Evolutionary conservation across 2,329 filamentous ascomycete species (phyloP).

Genomic region (Colletotrichum orbiculare): DNA sequence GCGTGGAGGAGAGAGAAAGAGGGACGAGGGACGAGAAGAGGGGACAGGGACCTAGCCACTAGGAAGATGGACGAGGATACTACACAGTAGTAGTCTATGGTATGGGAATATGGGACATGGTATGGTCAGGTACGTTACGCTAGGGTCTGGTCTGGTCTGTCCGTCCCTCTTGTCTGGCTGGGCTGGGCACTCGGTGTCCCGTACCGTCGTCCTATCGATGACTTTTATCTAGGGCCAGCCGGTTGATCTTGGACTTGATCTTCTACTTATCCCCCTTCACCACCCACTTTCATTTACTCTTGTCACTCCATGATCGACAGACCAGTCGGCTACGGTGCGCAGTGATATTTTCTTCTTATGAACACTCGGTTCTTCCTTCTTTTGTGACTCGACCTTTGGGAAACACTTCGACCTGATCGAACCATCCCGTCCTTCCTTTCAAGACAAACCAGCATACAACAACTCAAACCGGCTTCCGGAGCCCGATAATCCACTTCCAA

Average conservation of each 20-base stretch:
- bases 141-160: slow-evolving; percentile 38
- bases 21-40: slow-evolving; percentile 39
- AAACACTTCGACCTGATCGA: slow-evolving; percentile 48
- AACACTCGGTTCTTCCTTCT: slow-evolving; percentile 62
- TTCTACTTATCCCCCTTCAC: slow-evolving; percentile 64
- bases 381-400: slow-evolving; percentile 58
- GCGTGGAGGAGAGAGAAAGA: slow-evolving; percentile 50
- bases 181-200: slow-evolving; percentile 30
- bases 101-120: no score
- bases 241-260: slow-evolving; percentile 53
- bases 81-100: no score
- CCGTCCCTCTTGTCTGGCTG: neutral
- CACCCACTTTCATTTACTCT: slow-evolving; percentile 50
- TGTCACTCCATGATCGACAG: slow-evolving; percentile 60
- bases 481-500: slow-evolving; percentile 42
- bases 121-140: slow-evolving; percentile 38
- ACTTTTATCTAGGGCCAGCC: slow-evolving; percentile 50
- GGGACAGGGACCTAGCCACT: slow-evolving; percentile 30
- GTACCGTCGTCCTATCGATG: slow-evolving; percentile 46
- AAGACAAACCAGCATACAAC: slow-evolving; percentile 40
- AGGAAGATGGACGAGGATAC: neutral
- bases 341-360: slow-evolving; percentile 60
- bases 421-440: slow-evolving; percentile 58
- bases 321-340: slow-evolving; percentile 55
- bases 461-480: slow-evolving; percentile 24